Evolutionary conservation across 2,329 filamentous ascomycete genomes (phyloP), one percentile per base, ranked within the genome.

Genomic region (Diaporthe sp.): DNA sequence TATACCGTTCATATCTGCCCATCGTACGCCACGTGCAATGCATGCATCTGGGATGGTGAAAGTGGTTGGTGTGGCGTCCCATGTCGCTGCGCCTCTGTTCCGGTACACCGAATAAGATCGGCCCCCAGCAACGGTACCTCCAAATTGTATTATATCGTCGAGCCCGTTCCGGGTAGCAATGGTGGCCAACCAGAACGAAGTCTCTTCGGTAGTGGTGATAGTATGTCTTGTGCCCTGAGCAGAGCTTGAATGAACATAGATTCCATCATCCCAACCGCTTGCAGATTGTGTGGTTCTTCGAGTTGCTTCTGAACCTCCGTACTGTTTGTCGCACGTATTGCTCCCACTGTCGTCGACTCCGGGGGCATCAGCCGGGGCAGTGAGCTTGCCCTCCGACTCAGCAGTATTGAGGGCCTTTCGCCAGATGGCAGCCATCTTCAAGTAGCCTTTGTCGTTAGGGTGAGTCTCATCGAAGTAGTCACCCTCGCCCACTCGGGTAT

Each of bases 221-320:
- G 55, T 57, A 6, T 57, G 55, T 12, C 55, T 57, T 17, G 28
- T 37, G 13, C 55, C 55, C 55, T 57, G 55, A 22, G 55, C 55
- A 34, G 55, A 17, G 49, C 75, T 77, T 4, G 74, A 73, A 73
- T 83, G 82, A 17, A 75, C 34, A 70, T 84, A 84, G 1, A 77
- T 79, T 10, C 80, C 80, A 73, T 84, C 81, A 15, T 83, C 78
- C 17, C 76, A 28, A 17, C 82, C 82, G 42, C 76, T 79, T 15
- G 82, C 81, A 6, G 57, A 71, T 61, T 83, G 82, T 3, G 81
- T 76, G 4, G 4, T 34, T 34, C 49, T 39, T 34, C 34, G 25
- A 34, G 34, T 37, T n/a, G 44, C n/a, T 22, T 39, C 57, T 37
- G 57, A 42, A 42, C 6, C 22, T 13, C 57, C 57, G 34, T 61